Percentiles rank a stretch among this genome's conserved stretches.
These are phyloP conservation scores for Fusarium vanettenii DNA, from an alignment of 2,329 filamentous ascomycete genomes.

Conservation along the genomic window DNA sequence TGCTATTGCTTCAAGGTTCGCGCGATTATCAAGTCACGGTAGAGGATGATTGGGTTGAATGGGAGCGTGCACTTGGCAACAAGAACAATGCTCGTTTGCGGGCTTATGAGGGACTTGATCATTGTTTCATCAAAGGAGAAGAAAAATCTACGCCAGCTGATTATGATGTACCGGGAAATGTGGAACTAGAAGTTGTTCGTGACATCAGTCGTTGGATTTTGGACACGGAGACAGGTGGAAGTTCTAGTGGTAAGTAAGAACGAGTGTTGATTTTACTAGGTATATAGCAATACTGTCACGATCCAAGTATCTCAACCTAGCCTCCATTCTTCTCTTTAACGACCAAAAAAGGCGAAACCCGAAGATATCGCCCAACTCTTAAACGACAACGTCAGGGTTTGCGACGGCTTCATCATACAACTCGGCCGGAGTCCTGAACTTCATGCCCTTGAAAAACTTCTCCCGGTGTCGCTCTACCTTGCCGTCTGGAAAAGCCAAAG, in stretches of 20 bases:
- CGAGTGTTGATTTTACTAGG: not conserved
- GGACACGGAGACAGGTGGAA: not conserved
- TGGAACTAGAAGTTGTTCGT: not conserved
- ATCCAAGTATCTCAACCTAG: not conserved
- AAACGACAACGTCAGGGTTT: not conserved
- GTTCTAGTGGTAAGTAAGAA: not conserved
- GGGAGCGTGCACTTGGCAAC: not conserved
- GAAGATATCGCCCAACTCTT: not conserved
- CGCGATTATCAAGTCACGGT: conserved; percentile 6
- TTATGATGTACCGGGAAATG: conserved; percentile 1
- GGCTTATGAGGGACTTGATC: conserved; percentile 1
- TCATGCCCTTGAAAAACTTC: not conserved
- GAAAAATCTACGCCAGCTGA: not conserved
- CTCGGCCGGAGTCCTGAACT: not conserved
- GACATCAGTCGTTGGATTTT: not conserved
- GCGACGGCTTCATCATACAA: not conserved
- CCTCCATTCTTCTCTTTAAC: not conserved
- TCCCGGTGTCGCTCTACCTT: not conserved
- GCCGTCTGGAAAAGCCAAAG: not conserved
- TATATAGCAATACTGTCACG: not conserved
- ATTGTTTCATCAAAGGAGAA: conserved; percentile 2
- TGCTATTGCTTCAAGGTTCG: conserved; percentile 1
- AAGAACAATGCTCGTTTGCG: not conserved
- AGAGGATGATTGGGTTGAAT: not conserved
- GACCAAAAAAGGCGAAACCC: not conserved